Base-by-base conservation (phyloP, 75 land plant species). In the Cupressus sempervirens region DNA sequence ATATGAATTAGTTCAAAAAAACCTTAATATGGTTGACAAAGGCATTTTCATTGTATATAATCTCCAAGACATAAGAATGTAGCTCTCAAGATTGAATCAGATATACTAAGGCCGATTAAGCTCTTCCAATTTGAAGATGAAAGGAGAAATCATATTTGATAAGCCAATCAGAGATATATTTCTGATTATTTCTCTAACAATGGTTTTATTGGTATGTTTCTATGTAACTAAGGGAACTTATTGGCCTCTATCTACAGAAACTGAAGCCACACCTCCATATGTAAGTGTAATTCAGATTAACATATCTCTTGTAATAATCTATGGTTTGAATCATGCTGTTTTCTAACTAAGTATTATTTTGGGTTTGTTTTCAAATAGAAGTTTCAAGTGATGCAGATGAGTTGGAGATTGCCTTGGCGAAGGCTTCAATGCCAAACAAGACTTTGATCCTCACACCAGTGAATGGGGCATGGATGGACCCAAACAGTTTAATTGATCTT, bases 401-500 rank as follows among this genome's bases (percentile, higher is more conserved):
- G 7, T 90, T 96, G 43, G 90, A 90, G 29, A 30, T 16, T 11
- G 90, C 89, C 5, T 73, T 96, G 30, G 45, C 77, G 62, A 54
- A 80, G 43, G 92, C 93, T 7, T 82, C 96, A 32, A 93, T 86
- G 90, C 84, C 84, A 11, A 82, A 96, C 85, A 94, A 85, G 84
- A 97, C 96, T 4, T 70, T 97, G 38, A 95, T 95, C 20, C 81
- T 97, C 41, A 86, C 95, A 0, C 86, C 94, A 1, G 62, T 94
- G 18, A 97, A 97, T 86, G 85, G 87, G 76, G 96, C 96, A 3
- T 97, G 95, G 86, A 93, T 88, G 3, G 91, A 89, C 46, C 74
- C 88, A 5, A 76, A 85, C 80, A 84, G 85, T 36, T 91, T 96
- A 94, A 84, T 96, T 5, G 96, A 95, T 82, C 82, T 97, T 3